phyloP scores from a whole-genome alignment of 345 rosid genomes.

The Ailanthus altissimus region DNA sequence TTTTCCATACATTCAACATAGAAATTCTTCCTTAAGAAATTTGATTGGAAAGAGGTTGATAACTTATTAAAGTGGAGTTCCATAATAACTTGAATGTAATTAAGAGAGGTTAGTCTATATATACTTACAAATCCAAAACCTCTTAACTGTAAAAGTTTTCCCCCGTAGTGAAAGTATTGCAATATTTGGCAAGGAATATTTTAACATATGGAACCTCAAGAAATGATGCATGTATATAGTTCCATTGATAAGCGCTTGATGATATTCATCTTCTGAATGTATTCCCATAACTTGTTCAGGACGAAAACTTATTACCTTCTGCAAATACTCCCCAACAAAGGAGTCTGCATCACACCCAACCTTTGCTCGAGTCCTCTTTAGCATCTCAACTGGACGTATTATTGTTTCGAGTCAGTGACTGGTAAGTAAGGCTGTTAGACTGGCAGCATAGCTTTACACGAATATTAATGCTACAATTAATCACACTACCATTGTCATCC shows the following conservation, averaged over 20 bases:
- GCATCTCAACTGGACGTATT: not conserved
- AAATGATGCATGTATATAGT: constrained; percentile 26
- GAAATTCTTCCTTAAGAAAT: too few species aligned
- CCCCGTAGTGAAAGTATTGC: constrained; percentile 27
- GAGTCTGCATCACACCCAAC: constrained; percentile 39
- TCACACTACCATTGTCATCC: constrained; percentile 30
- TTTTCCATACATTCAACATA: too few species aligned
- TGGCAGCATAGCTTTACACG: constrained; percentile 32
- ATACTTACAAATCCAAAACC: constrained; percentile 37
- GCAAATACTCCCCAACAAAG: constrained; percentile 28
- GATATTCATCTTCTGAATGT: constrained; percentile 21
- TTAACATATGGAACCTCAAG: constrained; percentile 29
- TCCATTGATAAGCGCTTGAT: constrained; percentile 13
- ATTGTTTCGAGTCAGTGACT: not conserved
- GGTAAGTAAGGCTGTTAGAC: constrained; percentile 27
- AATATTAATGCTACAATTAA: constrained; percentile 28
- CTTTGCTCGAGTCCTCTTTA: constrained; percentile 13
- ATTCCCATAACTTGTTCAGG: constrained; percentile 10
- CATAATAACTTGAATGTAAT: not conserved
- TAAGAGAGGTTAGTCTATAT: not conserved
- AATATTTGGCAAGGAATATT: constrained; percentile 32
- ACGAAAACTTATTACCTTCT: constrained; percentile 11
- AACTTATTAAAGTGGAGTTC: too few species aligned
- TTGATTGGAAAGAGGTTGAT: too few species aligned
- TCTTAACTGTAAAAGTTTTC: constrained; percentile 14